Evolutionary conservation across 441 rosid genomes (phyloP).

Genomic region (Flueggea neowawraea): DNA sequence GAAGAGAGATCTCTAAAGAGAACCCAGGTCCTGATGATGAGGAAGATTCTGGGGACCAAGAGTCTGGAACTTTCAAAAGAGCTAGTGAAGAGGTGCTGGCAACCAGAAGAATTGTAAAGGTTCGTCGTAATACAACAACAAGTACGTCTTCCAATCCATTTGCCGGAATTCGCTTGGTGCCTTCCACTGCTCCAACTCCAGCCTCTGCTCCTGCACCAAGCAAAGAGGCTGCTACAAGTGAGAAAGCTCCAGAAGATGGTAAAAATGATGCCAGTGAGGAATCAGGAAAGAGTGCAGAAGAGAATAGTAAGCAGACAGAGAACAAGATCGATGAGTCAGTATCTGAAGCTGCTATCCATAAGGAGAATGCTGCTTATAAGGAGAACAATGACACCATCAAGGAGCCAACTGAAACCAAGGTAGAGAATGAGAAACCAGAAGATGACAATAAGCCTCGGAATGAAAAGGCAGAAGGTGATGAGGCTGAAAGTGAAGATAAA

Average conservation of each 20-base stretch:
- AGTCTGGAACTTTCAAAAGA: constrained; percentile 72
- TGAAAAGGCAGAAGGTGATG: constrained; percentile 23
- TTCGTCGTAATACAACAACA: constrained; percentile 49
- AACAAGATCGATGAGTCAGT: constrained; percentile 23
- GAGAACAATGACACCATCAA: constrained; percentile 11
- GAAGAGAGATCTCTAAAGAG: constrained; percentile 74
- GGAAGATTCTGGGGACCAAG: constrained; percentile 52
- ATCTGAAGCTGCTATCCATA: constrained; percentile 25
- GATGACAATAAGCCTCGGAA: constrained; percentile 21
- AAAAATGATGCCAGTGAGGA: constrained; percentile 26
- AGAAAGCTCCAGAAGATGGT: constrained; percentile 32
- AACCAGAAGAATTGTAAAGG: constrained; percentile 67
- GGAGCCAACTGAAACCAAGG: constrained; percentile 27
- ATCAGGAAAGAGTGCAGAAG: constrained; percentile 23
- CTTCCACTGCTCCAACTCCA: constrained; percentile 30
- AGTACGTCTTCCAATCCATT: constrained; percentile 72
- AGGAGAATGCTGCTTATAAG: constrained; percentile 26
- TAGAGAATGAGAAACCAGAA: constrained; percentile 24
- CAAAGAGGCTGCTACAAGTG: constrained; percentile 20
- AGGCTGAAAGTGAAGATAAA: background rate
- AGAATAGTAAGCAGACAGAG: constrained; percentile 20
- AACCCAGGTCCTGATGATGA: constrained; percentile 93
- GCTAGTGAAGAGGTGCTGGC: constrained; percentile 89
- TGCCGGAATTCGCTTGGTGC: constrained; percentile 63
- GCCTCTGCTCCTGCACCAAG: constrained; percentile 16